Conservation (phyloP, 306 rosid genomes). For the Abrus pulchellus region DNA sequence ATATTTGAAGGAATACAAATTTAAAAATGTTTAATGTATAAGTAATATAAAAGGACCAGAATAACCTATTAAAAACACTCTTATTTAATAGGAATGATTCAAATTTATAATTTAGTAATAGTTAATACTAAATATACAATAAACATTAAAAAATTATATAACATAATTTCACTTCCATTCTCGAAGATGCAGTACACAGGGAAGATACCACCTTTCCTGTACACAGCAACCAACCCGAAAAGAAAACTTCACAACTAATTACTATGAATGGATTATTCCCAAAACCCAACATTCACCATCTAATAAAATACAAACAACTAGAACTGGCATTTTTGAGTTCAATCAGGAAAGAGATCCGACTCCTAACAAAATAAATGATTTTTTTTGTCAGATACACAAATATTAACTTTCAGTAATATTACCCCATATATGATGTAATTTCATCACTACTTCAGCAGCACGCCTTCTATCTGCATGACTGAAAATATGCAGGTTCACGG, state of each 20-base stretch:
- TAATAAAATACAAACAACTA: slow-evolving; percentile 20
- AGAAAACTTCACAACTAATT: background rate
- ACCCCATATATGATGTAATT: slow-evolving; percentile 78
- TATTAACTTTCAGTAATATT: slow-evolving; percentile 42
- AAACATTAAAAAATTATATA: no score
- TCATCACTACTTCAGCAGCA: slow-evolving; percentile 64
- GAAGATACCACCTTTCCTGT: background rate
- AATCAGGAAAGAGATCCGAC: background rate
- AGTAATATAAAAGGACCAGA: no score
- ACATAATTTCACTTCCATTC: slow-evolving; percentile 13
- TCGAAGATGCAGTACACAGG: background rate
- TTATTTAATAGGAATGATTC: no score
- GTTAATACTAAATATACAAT: no score
- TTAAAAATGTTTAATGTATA: no score
- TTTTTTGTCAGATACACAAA: slow-evolving; percentile 13
- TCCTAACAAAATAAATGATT: background rate
- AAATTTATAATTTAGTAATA: no score
- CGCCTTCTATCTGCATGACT: slow-evolving; percentile 71
- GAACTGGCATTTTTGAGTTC: slow-evolving; percentile 25
- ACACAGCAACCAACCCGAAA: background rate
- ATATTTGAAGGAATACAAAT: no score
- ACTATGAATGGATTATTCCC: slow-evolving; percentile 13
- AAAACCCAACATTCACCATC: background rate
- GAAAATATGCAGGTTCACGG: slow-evolving; percentile 61
- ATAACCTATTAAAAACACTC: no score